These are phyloP conservation scores for Pythium plurisporium DNA, from an alignment of 352 stramenopile genomes.

Conservation along the genomic window DNA sequence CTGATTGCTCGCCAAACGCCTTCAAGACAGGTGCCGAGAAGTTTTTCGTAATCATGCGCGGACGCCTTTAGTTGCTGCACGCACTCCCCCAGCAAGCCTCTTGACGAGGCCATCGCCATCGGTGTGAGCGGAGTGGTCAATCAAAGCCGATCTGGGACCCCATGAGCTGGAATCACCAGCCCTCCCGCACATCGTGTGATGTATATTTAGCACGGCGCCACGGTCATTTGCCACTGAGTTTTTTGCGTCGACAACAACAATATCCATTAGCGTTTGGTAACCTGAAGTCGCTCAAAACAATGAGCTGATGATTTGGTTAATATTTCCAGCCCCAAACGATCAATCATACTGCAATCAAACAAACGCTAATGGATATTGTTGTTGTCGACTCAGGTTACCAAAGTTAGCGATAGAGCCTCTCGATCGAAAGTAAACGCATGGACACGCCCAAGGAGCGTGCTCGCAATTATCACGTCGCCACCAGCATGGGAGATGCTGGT, in stretches of 20 bases:
- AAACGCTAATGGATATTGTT: background rate
- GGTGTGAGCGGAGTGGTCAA: too few relatives aligned
- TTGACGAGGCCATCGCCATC: background rate
- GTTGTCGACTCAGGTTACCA: background rate
- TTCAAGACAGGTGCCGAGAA: constrained; percentile 39
- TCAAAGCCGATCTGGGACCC: too few relatives aligned
- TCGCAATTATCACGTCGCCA: constrained; percentile 37
- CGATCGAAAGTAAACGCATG: constrained; percentile 39
- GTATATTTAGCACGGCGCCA: too few relatives aligned
- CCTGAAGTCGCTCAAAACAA: too few relatives aligned
- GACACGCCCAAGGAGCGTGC: constrained; percentile 48
- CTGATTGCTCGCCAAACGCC: constrained; percentile 44
- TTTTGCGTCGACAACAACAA: too few relatives aligned
- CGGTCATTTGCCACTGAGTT: too few relatives aligned
- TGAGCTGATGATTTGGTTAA: too few relatives aligned
- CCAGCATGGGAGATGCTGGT: constrained; percentile 47
- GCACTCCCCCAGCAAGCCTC: constrained; percentile 39
- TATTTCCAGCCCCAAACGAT: too few relatives aligned
- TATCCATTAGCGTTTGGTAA: too few relatives aligned
- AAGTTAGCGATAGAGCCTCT: background rate
- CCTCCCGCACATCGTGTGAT: too few relatives aligned
- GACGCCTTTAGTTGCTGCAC: constrained; percentile 41
- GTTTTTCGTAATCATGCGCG: constrained; percentile 54
- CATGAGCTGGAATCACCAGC: too few relatives aligned
- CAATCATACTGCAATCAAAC: background rate